Conservation (phyloP, 1,139 yeast genomes). For the Neolecta irregularis region DNA sequence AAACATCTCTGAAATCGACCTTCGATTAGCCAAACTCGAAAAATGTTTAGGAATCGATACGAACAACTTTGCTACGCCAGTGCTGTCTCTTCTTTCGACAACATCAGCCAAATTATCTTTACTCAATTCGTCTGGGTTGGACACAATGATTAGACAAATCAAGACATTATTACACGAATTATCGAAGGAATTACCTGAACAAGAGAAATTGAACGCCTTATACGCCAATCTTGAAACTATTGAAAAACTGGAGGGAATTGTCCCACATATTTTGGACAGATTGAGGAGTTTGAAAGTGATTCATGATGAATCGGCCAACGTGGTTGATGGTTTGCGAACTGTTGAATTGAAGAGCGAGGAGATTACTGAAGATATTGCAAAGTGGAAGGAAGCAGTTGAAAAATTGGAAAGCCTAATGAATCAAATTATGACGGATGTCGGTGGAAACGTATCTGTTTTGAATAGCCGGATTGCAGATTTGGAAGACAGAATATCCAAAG, state of each 20-base stretch:
- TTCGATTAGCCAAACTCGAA: conserved; percentile 1
- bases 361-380: neutral
- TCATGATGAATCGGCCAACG: conserved; percentile 3
- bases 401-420: neutral
- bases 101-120: neutral
- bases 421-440: too few relatives aligned
- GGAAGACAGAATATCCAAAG: too few relatives aligned
- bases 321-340: neutral
- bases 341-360: neutral
- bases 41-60: conserved; percentile 1
- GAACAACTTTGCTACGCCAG: neutral
- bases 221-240: conserved; percentile 1
- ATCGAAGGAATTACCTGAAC: conserved; percentile 1
- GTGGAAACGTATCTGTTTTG: too few relatives aligned
- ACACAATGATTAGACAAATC: conserved; percentile 1
- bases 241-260: conserved; percentile 1
- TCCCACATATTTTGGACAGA: conserved; percentile 3
- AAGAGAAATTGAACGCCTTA: conserved; percentile 2
- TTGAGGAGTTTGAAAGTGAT: conserved; percentile 1
- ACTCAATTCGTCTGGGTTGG: neutral
- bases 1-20: conserved; percentile 2
- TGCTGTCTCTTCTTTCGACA: neutral
- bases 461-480: too few relatives aligned
- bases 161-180: conserved; percentile 1
- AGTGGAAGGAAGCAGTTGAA: conserved; percentile 1